Evolutionary conservation across 179 eudicot species (phyloP).

Genomic region (Drosera spatulata): DNA sequence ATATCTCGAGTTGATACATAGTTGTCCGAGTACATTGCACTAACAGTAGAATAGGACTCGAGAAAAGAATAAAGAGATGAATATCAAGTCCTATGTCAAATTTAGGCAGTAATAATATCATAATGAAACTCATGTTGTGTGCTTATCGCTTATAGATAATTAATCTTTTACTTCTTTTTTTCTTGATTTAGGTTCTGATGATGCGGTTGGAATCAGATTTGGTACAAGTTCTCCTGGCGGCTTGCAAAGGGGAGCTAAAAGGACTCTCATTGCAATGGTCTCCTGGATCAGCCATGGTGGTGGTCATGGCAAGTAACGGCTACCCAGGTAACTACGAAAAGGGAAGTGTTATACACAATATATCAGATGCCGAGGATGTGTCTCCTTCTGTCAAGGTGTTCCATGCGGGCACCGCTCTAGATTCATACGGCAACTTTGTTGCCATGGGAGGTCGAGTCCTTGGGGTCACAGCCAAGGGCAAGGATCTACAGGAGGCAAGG

Average conservation of each 20-base stretch:
- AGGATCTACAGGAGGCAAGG: constrained; percentile 67
- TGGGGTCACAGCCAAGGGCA: constrained; percentile 82
- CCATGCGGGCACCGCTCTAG: constrained; percentile 80
- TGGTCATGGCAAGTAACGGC: constrained; percentile 96
- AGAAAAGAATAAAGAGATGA: no score
- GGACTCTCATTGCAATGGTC: constrained; percentile 72
- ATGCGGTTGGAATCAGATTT: constrained; percentile 88
- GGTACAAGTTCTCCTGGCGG: constrained; percentile 77
- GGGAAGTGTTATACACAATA: constrained; percentile 52
- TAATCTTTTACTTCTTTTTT: not conserved
- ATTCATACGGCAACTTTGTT: constrained; percentile 53
- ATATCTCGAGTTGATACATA: no score
- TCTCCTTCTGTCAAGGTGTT: constrained; percentile 74
- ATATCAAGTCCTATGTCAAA: no score
- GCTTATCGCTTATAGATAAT: not conserved
- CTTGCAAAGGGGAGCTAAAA: constrained; percentile 58
- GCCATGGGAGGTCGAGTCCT: constrained; percentile 95
- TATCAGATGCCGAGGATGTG: constrained; percentile 58
- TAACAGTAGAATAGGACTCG: no score
- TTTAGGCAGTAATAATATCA: no score
- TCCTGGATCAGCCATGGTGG: constrained; percentile 86
- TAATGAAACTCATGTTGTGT: not conserved
- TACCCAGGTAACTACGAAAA: constrained; percentile 80
- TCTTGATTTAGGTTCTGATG: constrained; percentile 64
- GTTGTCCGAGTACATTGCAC: no score